phyloP scores from a whole-genome alignment of 1,284 basidiomycete species.

The Lentinus polychrous region DNA sequence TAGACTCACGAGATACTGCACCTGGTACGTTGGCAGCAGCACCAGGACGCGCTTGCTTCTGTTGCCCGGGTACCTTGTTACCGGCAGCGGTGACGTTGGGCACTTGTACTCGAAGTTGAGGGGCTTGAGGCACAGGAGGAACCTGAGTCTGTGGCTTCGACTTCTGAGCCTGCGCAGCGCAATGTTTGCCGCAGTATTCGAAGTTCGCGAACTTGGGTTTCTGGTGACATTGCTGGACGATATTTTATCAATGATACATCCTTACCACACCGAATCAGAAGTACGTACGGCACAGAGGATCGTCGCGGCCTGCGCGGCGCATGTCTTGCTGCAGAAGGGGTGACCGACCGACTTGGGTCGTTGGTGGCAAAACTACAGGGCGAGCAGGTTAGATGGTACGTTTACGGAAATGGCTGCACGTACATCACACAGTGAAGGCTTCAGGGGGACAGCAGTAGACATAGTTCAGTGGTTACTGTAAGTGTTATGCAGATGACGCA shows the following conservation, averaged over 20 bases:
- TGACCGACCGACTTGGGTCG: slow-evolving; percentile 10
- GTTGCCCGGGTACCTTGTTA: background rate
- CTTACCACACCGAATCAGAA: too few species aligned
- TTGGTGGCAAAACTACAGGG: slow-evolving; percentile 10
- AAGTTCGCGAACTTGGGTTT: slow-evolving; percentile 47
- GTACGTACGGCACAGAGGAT: slow-evolving; percentile 10
- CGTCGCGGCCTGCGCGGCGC: slow-evolving; percentile 11
- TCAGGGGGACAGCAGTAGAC: background rate
- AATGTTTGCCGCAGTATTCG: slow-evolving; percentile 55
- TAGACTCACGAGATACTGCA: background rate
- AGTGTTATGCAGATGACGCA: background rate
- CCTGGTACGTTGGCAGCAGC: background rate
- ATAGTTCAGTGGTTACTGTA: background rate
- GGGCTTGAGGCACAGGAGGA: background rate
- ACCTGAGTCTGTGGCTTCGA: background rate
- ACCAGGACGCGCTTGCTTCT: background rate
- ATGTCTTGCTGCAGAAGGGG: slow-evolving; percentile 14
- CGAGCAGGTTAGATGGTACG: background rate
- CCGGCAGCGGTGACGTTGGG: background rate
- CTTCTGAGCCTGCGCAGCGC: slow-evolving; percentile 34
- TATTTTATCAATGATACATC: background rate
- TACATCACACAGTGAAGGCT: slow-evolving; percentile 3
- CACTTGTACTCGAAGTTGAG: slow-evolving; percentile 3
- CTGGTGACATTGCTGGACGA: slow-evolving; percentile 43
- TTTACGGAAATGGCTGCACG: background rate